These are phyloP conservation scores for Tetrahymena thermophila DNA, from an alignment of 73 alveolate species.

Conservation along the genomic window DNA sequence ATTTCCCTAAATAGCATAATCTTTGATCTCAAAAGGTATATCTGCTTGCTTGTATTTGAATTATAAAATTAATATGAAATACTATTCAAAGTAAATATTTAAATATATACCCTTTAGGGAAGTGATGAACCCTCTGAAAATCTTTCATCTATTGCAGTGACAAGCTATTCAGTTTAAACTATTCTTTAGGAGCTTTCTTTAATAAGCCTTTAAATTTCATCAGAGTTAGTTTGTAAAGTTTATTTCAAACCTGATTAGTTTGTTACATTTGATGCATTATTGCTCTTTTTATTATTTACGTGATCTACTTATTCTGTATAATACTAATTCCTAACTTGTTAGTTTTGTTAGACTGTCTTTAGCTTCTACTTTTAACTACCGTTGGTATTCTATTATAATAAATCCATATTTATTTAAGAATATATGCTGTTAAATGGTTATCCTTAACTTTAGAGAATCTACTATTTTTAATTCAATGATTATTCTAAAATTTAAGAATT, in stretches of 20 bases:
- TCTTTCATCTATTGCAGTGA: background rate
- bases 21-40: background rate
- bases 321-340: background rate
- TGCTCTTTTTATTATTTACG: background rate
- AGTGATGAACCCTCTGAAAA: background rate
- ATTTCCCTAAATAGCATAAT: background rate
- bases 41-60: background rate
- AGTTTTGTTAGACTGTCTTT: background rate
- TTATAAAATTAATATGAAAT: background rate
- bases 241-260: background rate
- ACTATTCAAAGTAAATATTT: background rate
- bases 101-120: background rate
- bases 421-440: background rate
- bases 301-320: background rate
- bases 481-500: background rate
- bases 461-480: background rate
- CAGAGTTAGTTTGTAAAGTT: background rate
- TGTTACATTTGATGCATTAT: background rate
- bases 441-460: background rate
- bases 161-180: background rate
- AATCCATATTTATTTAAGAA: background rate
- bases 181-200: background rate
- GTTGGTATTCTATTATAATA: background rate
- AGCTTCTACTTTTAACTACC: background rate
- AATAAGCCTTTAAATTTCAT: background rate